Evolutionary conservation across 164 flowering plant genomes (phyloP).

Genomic region (Aristolochia californica): DNA sequence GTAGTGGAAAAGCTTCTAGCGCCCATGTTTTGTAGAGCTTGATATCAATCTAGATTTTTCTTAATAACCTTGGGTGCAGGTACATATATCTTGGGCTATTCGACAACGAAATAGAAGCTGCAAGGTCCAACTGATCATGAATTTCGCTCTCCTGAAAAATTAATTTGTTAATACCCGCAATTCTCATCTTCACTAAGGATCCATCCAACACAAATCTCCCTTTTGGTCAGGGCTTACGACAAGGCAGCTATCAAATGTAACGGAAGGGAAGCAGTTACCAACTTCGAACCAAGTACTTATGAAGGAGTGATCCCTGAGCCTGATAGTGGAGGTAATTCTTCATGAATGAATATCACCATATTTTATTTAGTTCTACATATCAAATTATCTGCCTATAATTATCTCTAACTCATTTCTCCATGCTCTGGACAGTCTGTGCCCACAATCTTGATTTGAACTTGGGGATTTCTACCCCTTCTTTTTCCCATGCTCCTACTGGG

Average conservation of each 20-base stretch:
- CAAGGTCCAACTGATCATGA: conserved; percentile 69
- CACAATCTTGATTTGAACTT: conserved; percentile 58
- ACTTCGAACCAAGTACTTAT: conserved; percentile 73
- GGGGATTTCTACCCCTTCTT: conserved; percentile 44
- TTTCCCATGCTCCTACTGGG: conserved; percentile 16
- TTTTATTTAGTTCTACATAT: neutral
- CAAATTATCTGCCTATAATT: neutral
- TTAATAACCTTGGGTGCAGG: conserved; percentile 59
- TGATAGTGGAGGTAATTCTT: conserved; percentile 33
- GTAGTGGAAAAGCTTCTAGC: neutral
- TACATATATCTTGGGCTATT: conserved; percentile 95
- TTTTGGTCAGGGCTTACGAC: conserved; percentile 85
- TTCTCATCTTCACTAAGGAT: conserved; percentile 25
- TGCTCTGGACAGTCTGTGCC: conserved; percentile 19
- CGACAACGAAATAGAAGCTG: conserved; percentile 92
- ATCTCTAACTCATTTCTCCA: neutral
- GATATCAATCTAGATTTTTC: conserved; percentile 12
- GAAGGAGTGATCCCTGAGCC: conserved; percentile 37
- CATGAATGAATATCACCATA: neutral
- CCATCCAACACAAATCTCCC: conserved; percentile 34
- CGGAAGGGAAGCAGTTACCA: conserved; percentile 91
- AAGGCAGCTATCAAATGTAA: conserved; percentile 84
- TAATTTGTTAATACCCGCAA: conserved; percentile 15
- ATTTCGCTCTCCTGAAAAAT: conserved; percentile 32
- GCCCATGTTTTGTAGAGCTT: neutral